phyloP scores from a whole-genome alignment of 768 basidiomycete genomes.

The Termitomyces sp. region DNA sequence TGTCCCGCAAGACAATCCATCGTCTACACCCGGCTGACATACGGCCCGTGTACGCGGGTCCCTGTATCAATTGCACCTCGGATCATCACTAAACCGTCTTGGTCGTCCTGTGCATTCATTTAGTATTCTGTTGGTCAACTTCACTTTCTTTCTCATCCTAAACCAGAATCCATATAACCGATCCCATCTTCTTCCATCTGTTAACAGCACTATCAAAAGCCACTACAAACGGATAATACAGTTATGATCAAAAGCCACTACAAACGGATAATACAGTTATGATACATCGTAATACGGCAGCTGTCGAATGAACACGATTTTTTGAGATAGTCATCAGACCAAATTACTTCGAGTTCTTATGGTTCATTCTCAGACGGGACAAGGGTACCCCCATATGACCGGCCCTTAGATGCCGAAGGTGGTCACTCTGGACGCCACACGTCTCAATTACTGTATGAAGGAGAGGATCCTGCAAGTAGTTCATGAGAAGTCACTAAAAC shows the following conservation, averaged over 20 bases:
- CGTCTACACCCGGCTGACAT: conserved; percentile 1
- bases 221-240: neutral
- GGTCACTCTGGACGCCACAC: conserved; percentile 6
- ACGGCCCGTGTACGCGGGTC: conserved; percentile 10
- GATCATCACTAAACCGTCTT: conserved; percentile 7
- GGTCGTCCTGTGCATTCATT: conserved; percentile 2
- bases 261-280: neutral
- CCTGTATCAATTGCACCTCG: neutral
- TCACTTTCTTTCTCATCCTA: neutral
- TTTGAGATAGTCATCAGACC: neutral
- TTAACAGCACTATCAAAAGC: neutral
- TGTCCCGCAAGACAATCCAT: conserved; percentile 6
- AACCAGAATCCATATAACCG: neutral
- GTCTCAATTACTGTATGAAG: neutral
- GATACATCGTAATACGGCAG: neutral
- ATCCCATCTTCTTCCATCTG: neutral
- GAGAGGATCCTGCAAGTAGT: neutral
- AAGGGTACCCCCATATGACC: neutral
- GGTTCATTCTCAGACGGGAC: neutral
- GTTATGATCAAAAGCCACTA: neutral
- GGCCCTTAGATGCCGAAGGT: neutral
- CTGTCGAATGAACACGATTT: neutral
- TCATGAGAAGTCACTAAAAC: conserved; percentile 5
- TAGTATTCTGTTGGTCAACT: conserved; percentile 2
- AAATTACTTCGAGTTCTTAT: neutral